Evolutionary conservation across 1,139 yeast species (phyloP).

Genomic region (Taphrina pruni): DNA sequence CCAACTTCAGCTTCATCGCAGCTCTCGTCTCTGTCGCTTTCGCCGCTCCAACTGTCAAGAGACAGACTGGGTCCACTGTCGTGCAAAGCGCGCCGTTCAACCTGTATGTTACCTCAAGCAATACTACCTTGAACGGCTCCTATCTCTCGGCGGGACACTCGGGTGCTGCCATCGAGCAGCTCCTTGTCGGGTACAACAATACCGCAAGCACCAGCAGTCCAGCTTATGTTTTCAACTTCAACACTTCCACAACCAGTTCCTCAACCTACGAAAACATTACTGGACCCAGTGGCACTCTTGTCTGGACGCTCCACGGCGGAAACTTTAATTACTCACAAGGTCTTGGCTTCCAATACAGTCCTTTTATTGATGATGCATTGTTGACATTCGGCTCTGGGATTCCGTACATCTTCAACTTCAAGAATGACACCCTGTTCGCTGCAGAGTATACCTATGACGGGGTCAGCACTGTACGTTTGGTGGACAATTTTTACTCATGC

Average conservation of each 20-base stretch:
- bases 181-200: conserved; percentile 5
- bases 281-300: conserved; percentile 18
- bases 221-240: conserved; percentile 25
- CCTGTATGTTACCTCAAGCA: conserved; percentile 15
- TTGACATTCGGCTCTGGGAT: conserved; percentile 1
- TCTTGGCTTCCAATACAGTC: conserved; percentile 18
- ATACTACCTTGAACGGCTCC: conserved; percentile 28
- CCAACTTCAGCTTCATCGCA: background rate
- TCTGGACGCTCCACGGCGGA: conserved; percentile 14
- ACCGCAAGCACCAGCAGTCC: background rate
- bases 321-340: conserved; percentile 16
- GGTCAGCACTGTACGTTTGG: background rate
- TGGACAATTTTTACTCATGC: conserved; percentile 25
- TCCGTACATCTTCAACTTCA: conserved; percentile 7
- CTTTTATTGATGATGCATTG: conserved; percentile 24
- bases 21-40: background rate
- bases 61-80: background rate
- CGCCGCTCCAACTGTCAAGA: background rate
- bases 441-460: conserved; percentile 5
- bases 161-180: conserved; percentile 35
- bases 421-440: conserved; percentile 15
- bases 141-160: conserved; percentile 19
- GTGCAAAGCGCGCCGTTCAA: conserved; percentile 14
- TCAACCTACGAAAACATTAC: background rate
- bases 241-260: background rate